Evolutionary conservation across 352 stramenopile species (phyloP).

Genomic region (Globisporangium splendens): DNA sequence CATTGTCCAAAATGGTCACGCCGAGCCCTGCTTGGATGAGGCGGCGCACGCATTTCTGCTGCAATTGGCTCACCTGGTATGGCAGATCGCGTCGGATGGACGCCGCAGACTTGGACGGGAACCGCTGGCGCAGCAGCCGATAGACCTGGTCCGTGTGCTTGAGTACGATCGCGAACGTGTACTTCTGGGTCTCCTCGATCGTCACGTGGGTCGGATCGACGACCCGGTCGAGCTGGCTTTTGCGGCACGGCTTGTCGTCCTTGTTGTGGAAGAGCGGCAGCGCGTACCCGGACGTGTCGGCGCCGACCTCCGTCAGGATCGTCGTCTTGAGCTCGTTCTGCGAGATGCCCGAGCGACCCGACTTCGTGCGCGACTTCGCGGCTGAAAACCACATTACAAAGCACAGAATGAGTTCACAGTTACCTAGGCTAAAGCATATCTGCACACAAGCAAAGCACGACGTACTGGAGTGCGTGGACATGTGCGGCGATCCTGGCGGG

Average conservation of each 20-base stretch:
- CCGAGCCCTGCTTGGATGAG: constrained; percentile 78
- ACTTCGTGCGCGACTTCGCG: constrained; percentile 14
- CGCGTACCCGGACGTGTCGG: constrained; percentile 24
- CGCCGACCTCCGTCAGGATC: constrained; percentile 62
- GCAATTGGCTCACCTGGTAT: constrained; percentile 63
- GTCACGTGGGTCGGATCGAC: constrained; percentile 58
- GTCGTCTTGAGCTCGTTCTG: constrained; percentile 32
- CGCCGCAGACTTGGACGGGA: constrained; percentile 62
- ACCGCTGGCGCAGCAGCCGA: constrained; percentile 52
- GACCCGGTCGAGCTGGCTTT: constrained; percentile 25
- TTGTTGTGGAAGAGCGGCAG: constrained; percentile 30
- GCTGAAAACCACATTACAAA: neutral
- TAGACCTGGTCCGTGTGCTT: constrained; percentile 81
- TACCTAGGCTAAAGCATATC: neutral
- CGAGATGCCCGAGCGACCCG: constrained; percentile 16
- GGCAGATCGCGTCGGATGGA: constrained; percentile 69
- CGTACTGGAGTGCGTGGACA: constrained; percentile 2
- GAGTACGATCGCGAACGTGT: constrained; percentile 86
- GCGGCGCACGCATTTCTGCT: constrained; percentile 79
- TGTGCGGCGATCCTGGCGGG: neutral
- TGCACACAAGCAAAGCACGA: neutral
- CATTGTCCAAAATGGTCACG: constrained; percentile 73
- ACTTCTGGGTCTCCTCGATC: constrained; percentile 86
- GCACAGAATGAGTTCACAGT: neutral
- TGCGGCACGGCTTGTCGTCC: constrained; percentile 18